Conservation (phyloP, 148 eudicot genomes). For the Persicaria maculosa region DNA sequence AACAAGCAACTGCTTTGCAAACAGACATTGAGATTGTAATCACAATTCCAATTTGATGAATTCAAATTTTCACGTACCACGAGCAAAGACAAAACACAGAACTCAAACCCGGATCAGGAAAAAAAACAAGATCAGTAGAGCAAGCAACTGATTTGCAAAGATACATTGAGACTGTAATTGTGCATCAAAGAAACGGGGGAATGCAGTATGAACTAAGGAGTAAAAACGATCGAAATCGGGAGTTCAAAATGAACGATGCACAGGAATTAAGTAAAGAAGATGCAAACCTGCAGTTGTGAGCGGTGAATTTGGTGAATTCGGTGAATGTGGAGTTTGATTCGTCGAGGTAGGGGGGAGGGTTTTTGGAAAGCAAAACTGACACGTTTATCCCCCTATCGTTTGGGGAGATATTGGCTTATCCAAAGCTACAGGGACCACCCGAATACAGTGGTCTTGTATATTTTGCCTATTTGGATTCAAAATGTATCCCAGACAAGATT, state of each 20-base stretch:
- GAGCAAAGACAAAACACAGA: neutral
- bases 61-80: neutral
- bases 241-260: neutral
- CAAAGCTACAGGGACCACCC: conserved; percentile 1
- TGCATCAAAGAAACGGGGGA: neutral
- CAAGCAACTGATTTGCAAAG: too few relatives aligned
- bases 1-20: too few relatives aligned
- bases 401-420: conserved; percentile 1
- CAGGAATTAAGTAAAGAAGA: neutral
- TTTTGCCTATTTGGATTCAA: too few relatives aligned
- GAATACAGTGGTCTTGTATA: too few relatives aligned
- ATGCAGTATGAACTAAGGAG: neutral
- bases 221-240: neutral
- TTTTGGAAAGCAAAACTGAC: neutral
- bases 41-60: neutral
- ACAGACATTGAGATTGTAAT: neutral
- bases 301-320: neutral
- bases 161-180: neutral
- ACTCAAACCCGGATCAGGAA: neutral
- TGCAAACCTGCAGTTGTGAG: neutral
- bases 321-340: neutral
- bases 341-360: neutral
- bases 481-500: too few relatives aligned
- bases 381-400: neutral
- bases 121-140: neutral